Conservation (phyloP, 768 basidiomycete genomes). For the Imleria badia region DNA sequence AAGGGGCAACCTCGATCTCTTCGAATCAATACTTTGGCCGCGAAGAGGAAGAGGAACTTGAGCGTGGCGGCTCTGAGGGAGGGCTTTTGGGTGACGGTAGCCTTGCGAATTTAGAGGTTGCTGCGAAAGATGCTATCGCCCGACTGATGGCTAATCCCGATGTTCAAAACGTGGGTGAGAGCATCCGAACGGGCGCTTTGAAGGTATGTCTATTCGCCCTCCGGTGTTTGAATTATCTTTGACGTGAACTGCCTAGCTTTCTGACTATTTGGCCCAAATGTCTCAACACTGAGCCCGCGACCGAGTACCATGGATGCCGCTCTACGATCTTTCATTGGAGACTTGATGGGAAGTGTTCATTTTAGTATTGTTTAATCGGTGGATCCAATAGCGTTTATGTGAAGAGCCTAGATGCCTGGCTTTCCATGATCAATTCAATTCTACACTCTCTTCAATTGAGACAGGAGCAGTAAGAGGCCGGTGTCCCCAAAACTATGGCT, state of each 20-base stretch:
- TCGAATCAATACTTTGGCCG: conserved; percentile 97
- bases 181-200: conserved; percentile 73
- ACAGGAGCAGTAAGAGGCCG: too few species aligned
- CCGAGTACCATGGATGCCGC: not conserved
- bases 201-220: conserved; percentile 53
- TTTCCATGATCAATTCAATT: conserved; percentile 1
- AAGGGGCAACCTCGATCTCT: conserved; percentile 90
- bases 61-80: conserved; percentile 49
- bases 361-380: conserved; percentile 14
- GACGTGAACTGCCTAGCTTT: conserved; percentile 39
- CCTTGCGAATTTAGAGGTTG: conserved; percentile 56
- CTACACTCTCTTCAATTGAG: not conserved
- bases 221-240: not conserved
- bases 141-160: conserved; percentile 82
- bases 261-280: conserved; percentile 71
- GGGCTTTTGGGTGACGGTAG: conserved; percentile 50
- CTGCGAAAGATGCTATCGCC: conserved; percentile 74
- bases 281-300: conserved; percentile 39
- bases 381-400: conserved; percentile 5
- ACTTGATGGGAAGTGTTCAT: conserved; percentile 2
- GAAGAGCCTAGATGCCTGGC: conserved; percentile 1
- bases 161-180: conserved; percentile 82
- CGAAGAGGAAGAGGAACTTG: conserved; percentile 65
- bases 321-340: not conserved
- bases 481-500: too few species aligned